Percentiles rank a stretch among this genome's conserved stretches.
Evolutionary conservation across 352 stramenopile species (phyloP).

Genomic region (Peronospora farinosa): DNA sequence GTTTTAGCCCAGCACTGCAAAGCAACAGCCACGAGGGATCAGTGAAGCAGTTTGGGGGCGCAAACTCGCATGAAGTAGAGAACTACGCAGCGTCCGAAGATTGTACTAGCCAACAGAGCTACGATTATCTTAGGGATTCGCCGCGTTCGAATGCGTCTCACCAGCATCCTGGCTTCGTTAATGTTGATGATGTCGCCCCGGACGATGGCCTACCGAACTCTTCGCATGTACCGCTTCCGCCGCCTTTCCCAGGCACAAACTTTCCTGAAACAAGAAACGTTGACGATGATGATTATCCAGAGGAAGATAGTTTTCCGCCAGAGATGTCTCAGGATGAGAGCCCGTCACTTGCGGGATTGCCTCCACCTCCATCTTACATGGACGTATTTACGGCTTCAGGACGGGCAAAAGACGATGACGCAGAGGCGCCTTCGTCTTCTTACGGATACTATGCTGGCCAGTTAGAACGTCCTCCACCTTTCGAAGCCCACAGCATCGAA

Average conservation of each 20-base stretch:
- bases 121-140: constrained; percentile 28
- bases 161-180: constrained; percentile 11
- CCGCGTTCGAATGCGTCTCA: constrained; percentile 25
- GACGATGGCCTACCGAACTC: constrained; percentile 17
- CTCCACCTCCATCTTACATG: constrained; percentile 46
- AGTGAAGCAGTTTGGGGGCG: constrained; percentile 14
- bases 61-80: constrained; percentile 18
- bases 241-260: constrained; percentile 16
- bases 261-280: constrained; percentile 1
- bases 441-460: constrained; percentile 19
- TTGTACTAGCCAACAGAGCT: constrained; percentile 28
- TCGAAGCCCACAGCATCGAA: constrained; percentile 21
- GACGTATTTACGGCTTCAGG: constrained; percentile 48
- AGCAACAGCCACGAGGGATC: constrained; percentile 22
- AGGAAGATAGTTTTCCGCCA: constrained; percentile 33
- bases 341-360: constrained; percentile 24
- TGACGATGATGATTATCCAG: constrained; percentile 19
- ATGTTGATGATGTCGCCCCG: constrained; percentile 9
- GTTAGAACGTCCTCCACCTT: constrained; percentile 24
- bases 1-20: constrained; percentile 12
- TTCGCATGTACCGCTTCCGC: constrained; percentile 17
- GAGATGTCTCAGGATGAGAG: constrained; percentile 20
- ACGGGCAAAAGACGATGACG: constrained; percentile 21
- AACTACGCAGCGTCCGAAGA: constrained; percentile 34
- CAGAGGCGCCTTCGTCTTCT: constrained; percentile 12